phyloP scores from a whole-genome alignment of 345 rosid genomes.

The Citropsis articulata region DNA sequence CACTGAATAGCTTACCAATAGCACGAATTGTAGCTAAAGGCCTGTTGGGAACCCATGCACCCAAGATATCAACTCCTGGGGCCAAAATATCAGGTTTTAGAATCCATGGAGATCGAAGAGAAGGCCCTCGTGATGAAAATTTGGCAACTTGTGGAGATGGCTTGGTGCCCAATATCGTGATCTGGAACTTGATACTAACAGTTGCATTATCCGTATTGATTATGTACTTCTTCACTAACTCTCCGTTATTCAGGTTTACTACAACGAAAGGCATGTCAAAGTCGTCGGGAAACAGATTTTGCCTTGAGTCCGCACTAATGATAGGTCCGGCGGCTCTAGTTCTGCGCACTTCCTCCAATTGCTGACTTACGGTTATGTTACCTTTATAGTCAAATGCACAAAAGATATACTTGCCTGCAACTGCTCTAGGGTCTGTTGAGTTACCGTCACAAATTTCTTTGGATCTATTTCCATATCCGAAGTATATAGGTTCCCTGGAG shows the following conservation, averaged over 20 bases:
- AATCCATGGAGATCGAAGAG: slow-evolving; percentile 35
- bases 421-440: slow-evolving; percentile 33
- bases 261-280: slow-evolving; percentile 28
- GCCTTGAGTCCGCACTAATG: slow-evolving; percentile 23
- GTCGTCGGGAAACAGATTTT: slow-evolving; percentile 6
- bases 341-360: slow-evolving; percentile 11
- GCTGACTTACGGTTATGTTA: background rate
- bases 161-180: slow-evolving; percentile 28
- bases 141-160: slow-evolving; percentile 44
- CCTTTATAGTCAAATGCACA: slow-evolving; percentile 25
- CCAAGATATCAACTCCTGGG: slow-evolving; percentile 43
- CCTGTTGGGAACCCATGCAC: slow-evolving; percentile 43
- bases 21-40: slow-evolving; percentile 22
- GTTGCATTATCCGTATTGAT: slow-evolving; percentile 12
- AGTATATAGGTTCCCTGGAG: slow-evolving; percentile 31
- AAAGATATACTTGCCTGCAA: slow-evolving; percentile 38
- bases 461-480: slow-evolving; percentile 39
- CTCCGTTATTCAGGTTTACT: slow-evolving; percentile 21
- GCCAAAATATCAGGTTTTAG: slow-evolving; percentile 51
- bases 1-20: slow-evolving; percentile 32
- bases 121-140: slow-evolving; percentile 43
- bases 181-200: slow-evolving; percentile 28
- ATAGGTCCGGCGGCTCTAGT: slow-evolving; percentile 39
- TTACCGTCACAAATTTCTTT: slow-evolving; percentile 28
- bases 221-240: slow-evolving; percentile 27